These are phyloP conservation scores for Fraxinus sp. DNA, from an alignment of 305 asterid genomes.

Conservation along the genomic window DNA sequence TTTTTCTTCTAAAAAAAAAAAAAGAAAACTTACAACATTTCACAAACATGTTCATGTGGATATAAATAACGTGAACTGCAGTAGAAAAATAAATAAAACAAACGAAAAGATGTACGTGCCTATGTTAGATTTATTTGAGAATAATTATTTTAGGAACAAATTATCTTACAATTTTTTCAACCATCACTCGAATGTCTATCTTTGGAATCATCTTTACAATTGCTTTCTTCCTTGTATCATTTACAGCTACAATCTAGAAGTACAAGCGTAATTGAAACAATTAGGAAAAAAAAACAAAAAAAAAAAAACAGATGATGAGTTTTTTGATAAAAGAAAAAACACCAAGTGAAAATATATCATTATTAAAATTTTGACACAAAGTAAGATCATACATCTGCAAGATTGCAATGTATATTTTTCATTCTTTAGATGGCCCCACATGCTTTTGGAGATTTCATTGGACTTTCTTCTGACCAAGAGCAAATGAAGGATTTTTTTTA, in stretches of 20 bases:
- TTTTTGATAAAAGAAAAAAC: background rate
- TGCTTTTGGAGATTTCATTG: conserved; percentile 62
- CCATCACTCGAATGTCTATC: conserved; percentile 82
- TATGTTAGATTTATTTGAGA: too few species aligned
- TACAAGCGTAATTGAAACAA: conserved; percentile 16
- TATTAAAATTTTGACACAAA: conserved; percentile 10
- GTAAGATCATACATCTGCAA: conserved; percentile 58
- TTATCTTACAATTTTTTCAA: conserved; percentile 78
- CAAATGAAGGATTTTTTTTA: conserved; percentile 59
- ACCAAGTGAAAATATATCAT: background rate
- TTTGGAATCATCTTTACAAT: conserved; percentile 84
- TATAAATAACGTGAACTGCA: too few species aligned
- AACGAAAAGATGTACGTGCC: too few species aligned
- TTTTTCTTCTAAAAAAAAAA: too few species aligned
- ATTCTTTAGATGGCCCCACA: conserved; percentile 91
- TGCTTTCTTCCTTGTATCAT: conserved; percentile 60
- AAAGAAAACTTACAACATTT: too few species aligned
- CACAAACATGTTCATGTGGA: too few species aligned
- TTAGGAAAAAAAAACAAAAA: background rate
- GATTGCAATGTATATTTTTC: conserved; percentile 93
- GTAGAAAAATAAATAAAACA: too few species aligned
- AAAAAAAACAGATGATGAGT: conserved; percentile 10
- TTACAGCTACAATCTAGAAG: conserved; percentile 70
- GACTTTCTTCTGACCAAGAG: conserved; percentile 59
- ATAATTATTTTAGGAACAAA: background rate